Percentiles rank a stretch among this genome's conserved stretches.
Evolutionary conservation across 371 early-diverging fungal species (phyloP).

Genomic region (Mortierella sp.): DNA sequence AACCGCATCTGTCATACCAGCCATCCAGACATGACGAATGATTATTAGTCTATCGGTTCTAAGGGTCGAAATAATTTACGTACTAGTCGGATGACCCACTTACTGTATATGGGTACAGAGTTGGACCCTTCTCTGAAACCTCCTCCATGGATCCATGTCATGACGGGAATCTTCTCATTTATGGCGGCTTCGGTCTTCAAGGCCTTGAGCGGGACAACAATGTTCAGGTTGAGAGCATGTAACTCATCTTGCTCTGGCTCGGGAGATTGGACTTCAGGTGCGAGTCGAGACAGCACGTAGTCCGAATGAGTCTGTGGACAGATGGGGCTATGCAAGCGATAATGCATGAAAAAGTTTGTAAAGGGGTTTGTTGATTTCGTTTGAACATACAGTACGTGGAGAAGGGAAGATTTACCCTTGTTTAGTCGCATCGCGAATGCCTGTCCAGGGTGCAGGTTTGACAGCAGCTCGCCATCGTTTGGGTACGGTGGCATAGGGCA

Average conservation of each 20-base stretch:
- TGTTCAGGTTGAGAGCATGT: slow-evolving; percentile 40
- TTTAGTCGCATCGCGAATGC: slow-evolving; percentile 26
- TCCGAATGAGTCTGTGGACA: background rate
- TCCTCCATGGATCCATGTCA: slow-evolving; percentile 48
- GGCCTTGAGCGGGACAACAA: slow-evolving; percentile 32
- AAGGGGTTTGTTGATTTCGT: background rate
- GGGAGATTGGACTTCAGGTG: background rate
- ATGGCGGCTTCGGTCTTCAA: slow-evolving; percentile 4
- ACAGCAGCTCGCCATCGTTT: slow-evolving; percentile 34
- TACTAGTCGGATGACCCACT: background rate
- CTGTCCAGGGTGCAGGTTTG: slow-evolving; percentile 15
- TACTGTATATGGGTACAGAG: slow-evolving; percentile 3
- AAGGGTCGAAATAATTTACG: background rate
- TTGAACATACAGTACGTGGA: too few species aligned
- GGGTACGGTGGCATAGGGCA: slow-evolving; percentile 27
- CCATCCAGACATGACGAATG: background rate
- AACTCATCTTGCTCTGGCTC: slow-evolving; percentile 18
- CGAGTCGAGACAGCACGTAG: background rate
- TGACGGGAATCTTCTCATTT: slow-evolving; percentile 32
- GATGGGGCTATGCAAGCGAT: background rate
- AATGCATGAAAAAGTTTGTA: background rate
- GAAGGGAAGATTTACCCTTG: slow-evolving; percentile 6
- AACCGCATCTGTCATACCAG: slow-evolving; percentile 7
- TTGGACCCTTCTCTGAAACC: slow-evolving; percentile 28
- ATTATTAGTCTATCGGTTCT: background rate